Conservation (phyloP, 1,139 yeast species). For the Kodamaea alishanica region DNA sequence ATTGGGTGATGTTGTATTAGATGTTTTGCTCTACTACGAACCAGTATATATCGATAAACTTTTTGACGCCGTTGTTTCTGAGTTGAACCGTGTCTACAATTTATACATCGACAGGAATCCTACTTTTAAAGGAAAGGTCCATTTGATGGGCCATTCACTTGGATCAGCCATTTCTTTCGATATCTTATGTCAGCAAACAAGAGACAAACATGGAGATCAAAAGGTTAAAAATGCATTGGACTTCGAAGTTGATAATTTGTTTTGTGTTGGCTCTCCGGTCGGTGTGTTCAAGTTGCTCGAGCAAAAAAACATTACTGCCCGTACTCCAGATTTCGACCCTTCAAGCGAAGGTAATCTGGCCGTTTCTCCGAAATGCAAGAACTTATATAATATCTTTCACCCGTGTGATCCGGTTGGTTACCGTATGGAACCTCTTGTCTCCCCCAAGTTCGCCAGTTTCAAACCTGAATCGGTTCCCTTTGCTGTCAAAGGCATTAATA, state of each 20-base stretch:
- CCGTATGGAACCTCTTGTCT: constrained; percentile 76
- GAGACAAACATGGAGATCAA: constrained; percentile 17
- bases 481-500: constrained; percentile 45
- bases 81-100: constrained; percentile 66
- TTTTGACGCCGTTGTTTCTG: constrained; percentile 59
- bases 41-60: constrained; percentile 65
- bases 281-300: constrained; percentile 78
- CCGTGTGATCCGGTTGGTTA: constrained; percentile 90
- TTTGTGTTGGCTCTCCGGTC: constrained; percentile 85
- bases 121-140: constrained; percentile 70
- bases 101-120: constrained; percentile 66
- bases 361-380: constrained; percentile 50
- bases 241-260: constrained; percentile 72
- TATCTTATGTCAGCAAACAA: constrained; percentile 55
- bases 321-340: constrained; percentile 24
- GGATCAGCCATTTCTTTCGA: constrained; percentile 88
- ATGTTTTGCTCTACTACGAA: constrained; percentile 81
- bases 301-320: constrained; percentile 49
- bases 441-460: constrained; percentile 48
- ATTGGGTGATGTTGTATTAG: constrained; percentile 83
- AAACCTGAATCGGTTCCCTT: constrained; percentile 62
- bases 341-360: constrained; percentile 8
- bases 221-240: constrained; percentile 30
- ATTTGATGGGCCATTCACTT: constrained; percentile 84
- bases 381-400: constrained; percentile 75